Base-by-base conservation (phyloP, 2,329 filamentous ascomycete species). In the Emmonsiellopsis sp. region DNA sequence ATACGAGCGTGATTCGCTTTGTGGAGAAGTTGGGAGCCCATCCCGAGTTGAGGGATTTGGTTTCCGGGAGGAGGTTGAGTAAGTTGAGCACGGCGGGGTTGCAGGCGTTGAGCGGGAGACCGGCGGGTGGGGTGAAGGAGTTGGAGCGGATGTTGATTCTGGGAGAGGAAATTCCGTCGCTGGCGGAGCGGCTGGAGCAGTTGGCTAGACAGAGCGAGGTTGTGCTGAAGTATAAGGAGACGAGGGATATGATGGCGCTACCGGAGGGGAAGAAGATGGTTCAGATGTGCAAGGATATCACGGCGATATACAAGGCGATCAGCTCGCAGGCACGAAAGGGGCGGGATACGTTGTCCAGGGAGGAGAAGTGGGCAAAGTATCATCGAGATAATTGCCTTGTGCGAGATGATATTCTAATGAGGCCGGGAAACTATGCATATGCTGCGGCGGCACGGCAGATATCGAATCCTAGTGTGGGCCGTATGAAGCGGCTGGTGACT, bases 401-500 rank as follows among this genome's bases (percentile, higher is more conserved):
- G 3, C 56, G 64, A 0, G 75, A 77, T 56, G 62, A 71, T 3
- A 49, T 57, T 1, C 65, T 79, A 4, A 51, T 72, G 3, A 49
- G 17, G 31, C 49, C 42, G 51, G 72, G 62, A 39, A 46, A 56
- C 39, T 65, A 49, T 63, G 57, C 52, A 45, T 51, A 21, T 17
- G 43, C 53, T 1, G 13, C 63, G 2, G 39, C 6, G 5, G 52
- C 55, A 2, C 8, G 6, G 4, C 51, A 49, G 7, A 53, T 64
- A 2, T 58, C 17, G 10, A 1, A 11, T 10, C 13, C 34, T 2
- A 49, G 1, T 61, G 57, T 44, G 3, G 73, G 72, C 36, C 72
- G 77, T 2, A 78, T 79, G 71, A 76, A 73, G 57, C 65, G 71
- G 31, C 60, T 80, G 5, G 67, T 76, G 27, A 69, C 63, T 5